Percentiles rank a stretch among this genome's conserved stretches.
These are phyloP conservation scores for Aspergillus jensenii DNA, from an alignment of 2,329 filamentous ascomycete genomes.

Conservation along the genomic window DNA sequence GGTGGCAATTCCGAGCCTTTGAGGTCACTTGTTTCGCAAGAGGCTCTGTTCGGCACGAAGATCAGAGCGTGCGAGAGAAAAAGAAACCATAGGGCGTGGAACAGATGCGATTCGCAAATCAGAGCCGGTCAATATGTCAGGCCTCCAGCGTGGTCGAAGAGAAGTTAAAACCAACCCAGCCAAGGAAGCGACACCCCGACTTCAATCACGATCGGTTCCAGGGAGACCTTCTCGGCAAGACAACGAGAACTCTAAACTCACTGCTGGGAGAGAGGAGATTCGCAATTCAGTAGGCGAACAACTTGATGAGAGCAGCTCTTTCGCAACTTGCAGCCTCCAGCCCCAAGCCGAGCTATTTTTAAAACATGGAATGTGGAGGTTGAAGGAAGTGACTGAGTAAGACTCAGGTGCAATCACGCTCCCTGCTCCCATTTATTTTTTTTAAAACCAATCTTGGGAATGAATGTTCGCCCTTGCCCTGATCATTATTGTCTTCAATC, in stretches of 20 bases:
- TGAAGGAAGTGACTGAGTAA: background rate
- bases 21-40: background rate
- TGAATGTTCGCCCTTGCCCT: background rate
- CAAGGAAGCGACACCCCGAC: background rate
- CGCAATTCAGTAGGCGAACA: background rate
- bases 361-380: background rate
- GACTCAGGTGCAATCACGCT: too few relatives aligned
- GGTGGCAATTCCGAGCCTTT: background rate
- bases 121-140: background rate
- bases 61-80: background rate
- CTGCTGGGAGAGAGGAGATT: background rate
- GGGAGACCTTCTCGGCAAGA: background rate
- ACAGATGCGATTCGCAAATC: conserved; percentile 1
- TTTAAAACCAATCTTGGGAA: too few relatives aligned
- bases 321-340: background rate
- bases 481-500: background rate
- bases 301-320: background rate
- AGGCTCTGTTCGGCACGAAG: background rate
- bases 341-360: background rate
- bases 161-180: background rate
- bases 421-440: too few relatives aligned
- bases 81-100: background rate
- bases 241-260: background rate
- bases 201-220: background rate
- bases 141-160: background rate